Evolutionary conservation across 2,329 filamentous ascomycete species (phyloP), one percentile per base, ranked within the genome.

Genomic region (Colletotrichum noveboracense): DNA sequence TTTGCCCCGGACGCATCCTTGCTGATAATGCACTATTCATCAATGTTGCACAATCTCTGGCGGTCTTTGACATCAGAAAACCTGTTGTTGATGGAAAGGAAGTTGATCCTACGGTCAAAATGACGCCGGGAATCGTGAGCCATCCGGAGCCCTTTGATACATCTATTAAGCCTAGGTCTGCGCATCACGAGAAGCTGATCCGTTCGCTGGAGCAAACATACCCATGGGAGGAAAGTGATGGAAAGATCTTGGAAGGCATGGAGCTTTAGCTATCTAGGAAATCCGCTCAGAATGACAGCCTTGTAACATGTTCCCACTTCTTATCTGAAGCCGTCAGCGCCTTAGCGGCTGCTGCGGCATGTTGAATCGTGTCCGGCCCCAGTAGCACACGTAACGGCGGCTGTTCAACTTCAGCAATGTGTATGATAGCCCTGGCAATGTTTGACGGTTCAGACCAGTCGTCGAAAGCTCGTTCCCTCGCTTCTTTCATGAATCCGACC

Each of bases 21-120:
- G 78, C 78, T 10, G 79, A 79, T 10, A 70, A 65, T 8, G 72
- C 71, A 21, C 24, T 80, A 6, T 80, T 55, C 43, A 64, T 86
- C 3, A 82, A 64, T 3, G 78, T 86, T 18, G 86, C 84, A 0
- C 87, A 87, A 34, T 80, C 83, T 0, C 80, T 92, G 2, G 84
- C 89, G 0, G 86, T 86, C 0, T 91, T 91, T 66, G 79, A 84
- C 6, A 81, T 90, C 16, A 74, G 58, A 9, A 86, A 86, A 66
- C 76, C 77, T 0, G 77, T 83, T 8, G 82, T 83, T 26, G 80
- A 74, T 26, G 88, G 86, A 0, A 81, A 79, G 21, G 81, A 83
- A 12, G 79, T 87, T 0, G 85, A 80, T 5, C 73, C 73, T 10
- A 28, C 10, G 2, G n/a, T 75, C 34, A 75, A 70, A 24, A 58